phyloP scores from a whole-genome alignment of 106 monocot genomes.

The Narthecium ossifragum region DNA sequence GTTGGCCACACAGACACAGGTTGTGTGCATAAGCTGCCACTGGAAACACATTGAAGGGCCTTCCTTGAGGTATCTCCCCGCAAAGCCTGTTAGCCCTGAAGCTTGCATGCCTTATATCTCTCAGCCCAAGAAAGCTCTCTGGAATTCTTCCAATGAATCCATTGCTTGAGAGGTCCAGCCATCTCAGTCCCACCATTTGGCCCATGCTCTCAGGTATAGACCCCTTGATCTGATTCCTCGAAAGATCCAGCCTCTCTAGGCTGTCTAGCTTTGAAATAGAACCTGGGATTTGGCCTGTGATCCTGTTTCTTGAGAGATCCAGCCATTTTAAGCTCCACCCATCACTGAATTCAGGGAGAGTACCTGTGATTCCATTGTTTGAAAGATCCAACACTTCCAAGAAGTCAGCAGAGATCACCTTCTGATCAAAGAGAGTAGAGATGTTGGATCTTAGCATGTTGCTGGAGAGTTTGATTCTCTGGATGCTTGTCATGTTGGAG shows the following conservation, averaged over 20 bases:
- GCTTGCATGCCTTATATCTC: conserved; percentile 48
- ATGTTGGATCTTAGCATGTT: conserved; percentile 28
- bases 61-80: conserved; percentile 67
- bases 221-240: conserved; percentile 55
- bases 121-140: conserved; percentile 30
- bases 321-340: conserved; percentile 29
- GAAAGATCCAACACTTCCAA: conserved; percentile 42
- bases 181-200: conserved; percentile 33
- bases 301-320: conserved; percentile 46
- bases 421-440: conserved; percentile 13
- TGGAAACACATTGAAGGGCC: conserved; percentile 65
- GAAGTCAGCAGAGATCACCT: conserved; percentile 4
- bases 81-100: conserved; percentile 66
- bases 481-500: conserved; percentile 28
- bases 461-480: conserved; percentile 27
- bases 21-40: conserved; percentile 67
- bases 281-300: conserved; percentile 58
- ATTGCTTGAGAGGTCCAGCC: conserved; percentile 70
- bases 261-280: conserved; percentile 30
- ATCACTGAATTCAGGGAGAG: conserved; percentile 38
- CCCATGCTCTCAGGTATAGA: conserved; percentile 61
- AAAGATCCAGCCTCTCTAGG: conserved; percentile 57
- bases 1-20: conserved; percentile 67
- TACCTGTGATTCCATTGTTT: conserved; percentile 53
- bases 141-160: conserved; percentile 57